Conservation (phyloP, 2,329 filamentous ascomycete genomes). For the Exophiala lecanii-corni region DNA sequence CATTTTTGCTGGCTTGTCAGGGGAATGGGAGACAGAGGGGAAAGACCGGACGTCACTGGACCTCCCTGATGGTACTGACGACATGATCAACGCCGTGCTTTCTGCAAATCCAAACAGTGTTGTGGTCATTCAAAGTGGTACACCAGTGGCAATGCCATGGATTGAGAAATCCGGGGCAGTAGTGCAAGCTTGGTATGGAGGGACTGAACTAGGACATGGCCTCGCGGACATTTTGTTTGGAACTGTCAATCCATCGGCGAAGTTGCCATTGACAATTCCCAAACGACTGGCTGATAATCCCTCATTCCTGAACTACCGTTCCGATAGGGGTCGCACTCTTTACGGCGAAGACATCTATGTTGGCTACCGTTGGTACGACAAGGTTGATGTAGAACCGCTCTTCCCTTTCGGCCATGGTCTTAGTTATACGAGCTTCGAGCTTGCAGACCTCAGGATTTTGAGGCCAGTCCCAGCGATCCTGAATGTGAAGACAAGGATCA, state of each 20-base stretch:
- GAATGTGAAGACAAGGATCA: conserved; percentile 31
- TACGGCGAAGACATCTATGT: conserved; percentile 78
- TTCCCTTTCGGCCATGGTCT: conserved; percentile 78
- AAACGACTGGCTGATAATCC: conserved; percentile 63
- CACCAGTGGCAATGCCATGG: conserved; percentile 54
- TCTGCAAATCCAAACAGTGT: conserved; percentile 62
- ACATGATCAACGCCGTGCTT: conserved; percentile 58
- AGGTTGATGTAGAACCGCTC: conserved; percentile 55
- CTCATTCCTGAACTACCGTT: conserved; percentile 66
- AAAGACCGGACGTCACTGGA: conserved; percentile 55
- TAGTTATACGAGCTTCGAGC: conserved; percentile 66
- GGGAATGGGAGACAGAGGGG: conserved; percentile 76
- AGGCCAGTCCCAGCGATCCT: conserved; percentile 26
- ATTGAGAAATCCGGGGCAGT: conserved; percentile 47
- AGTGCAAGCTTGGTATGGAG: conserved; percentile 76
- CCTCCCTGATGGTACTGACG: conserved; percentile 47
- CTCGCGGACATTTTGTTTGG: conserved; percentile 74
- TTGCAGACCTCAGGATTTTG: conserved; percentile 40
- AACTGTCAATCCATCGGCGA: conserved; percentile 66
- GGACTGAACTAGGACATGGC: conserved; percentile 75
- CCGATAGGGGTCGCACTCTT: conserved; percentile 65
- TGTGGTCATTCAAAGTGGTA: conserved; percentile 72
- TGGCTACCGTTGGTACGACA: conserved; percentile 75
- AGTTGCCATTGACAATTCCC: conserved; percentile 70
- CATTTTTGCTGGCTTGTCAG: conserved; percentile 66